Conservation (phyloP, 179 eudicot species). For the Silene vulgaris region DNA sequence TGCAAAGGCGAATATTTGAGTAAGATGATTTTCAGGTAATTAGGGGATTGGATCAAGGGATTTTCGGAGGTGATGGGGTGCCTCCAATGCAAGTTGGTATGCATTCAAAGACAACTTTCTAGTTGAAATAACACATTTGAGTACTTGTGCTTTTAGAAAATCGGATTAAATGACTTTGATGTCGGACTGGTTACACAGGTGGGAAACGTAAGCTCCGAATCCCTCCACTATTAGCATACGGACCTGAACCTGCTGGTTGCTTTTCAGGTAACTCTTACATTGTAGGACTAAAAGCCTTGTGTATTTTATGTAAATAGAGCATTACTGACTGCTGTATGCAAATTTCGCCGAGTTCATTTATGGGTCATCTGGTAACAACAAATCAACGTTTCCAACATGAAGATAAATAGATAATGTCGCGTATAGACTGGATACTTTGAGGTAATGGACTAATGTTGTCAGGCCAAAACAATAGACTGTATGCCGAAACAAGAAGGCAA, state of each 20-base stretch:
- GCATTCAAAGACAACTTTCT: conserved; percentile 11
- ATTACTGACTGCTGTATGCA: too few species aligned
- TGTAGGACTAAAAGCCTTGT: too few species aligned
- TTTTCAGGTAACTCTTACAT: conserved; percentile 53
- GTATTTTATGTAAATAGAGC: not conserved
- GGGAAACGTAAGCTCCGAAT: conserved; percentile 82
- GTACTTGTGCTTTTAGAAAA: not conserved
- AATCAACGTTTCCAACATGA: too few species aligned
- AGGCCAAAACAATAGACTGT: too few species aligned
- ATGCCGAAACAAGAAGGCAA: too few species aligned
- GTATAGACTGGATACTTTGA: too few species aligned
- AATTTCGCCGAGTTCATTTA: too few species aligned
- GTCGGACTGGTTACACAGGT: conserved; percentile 36
- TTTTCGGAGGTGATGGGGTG: conserved; percentile 81
- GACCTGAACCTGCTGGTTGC: conserved; percentile 95
- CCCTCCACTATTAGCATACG: conserved; percentile 83
- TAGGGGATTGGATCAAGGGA: conserved; percentile 93
- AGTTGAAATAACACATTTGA: not conserved
- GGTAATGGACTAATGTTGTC: too few species aligned
- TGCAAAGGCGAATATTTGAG: too few species aligned
- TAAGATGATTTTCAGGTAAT: conserved; percentile 46
- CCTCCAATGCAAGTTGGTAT: conserved; percentile 90
- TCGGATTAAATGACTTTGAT: not conserved
- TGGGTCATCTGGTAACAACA: too few species aligned
- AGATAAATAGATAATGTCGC: too few species aligned